phyloP scores from a whole-genome alignment of 148 eudicot species.

The Fallopia convolvulus region DNA sequence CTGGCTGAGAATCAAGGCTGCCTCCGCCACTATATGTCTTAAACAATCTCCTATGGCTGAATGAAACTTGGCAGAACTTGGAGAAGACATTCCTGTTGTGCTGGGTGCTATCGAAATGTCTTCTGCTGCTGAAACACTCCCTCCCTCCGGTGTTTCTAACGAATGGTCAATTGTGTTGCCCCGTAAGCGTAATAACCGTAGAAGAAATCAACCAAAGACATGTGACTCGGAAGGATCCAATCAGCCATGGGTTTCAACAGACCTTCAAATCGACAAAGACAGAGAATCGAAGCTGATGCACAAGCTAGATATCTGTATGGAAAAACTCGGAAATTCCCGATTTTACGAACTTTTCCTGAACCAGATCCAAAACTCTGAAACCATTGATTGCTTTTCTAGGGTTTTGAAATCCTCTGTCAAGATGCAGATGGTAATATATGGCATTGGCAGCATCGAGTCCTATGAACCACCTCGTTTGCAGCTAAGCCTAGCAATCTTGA shows the following conservation, averaged over 20 bases:
- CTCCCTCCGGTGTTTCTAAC: slow-evolving; percentile 21
- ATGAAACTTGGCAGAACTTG: not conserved
- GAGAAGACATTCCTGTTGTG: not conserved
- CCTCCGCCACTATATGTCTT: too few species aligned
- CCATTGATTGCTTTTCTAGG: slow-evolving; percentile 27
- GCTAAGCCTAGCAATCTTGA: slow-evolving; percentile 63
- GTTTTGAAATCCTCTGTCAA: slow-evolving; percentile 38
- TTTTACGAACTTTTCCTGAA: slow-evolving; percentile 42
- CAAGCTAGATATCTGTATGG: slow-evolving; percentile 40
- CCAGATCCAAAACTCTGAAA: slow-evolving; percentile 37
- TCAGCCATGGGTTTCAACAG: slow-evolving; percentile 45
- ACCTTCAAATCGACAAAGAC: slow-evolving; percentile 28
- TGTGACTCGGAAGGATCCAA: slow-evolving; percentile 14
- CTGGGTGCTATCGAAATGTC: slow-evolving; percentile 18
- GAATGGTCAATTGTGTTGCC: slow-evolving; percentile 72
- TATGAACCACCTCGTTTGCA: slow-evolving; percentile 66
- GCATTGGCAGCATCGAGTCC: slow-evolving; percentile 73
- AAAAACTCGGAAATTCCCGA: slow-evolving; percentile 46
- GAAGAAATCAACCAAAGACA: slow-evolving; percentile 22
- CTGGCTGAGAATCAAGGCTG: too few species aligned
- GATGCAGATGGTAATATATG: slow-evolving; percentile 79
- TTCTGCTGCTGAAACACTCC: slow-evolving; percentile 31
- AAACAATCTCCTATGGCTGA: not conserved
- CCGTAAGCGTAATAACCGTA: slow-evolving; percentile 47
- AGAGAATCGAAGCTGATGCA: slow-evolving; percentile 48